Evolutionary conservation across 2,329 filamentous ascomycete genomes (phyloP).

Genomic region (Alternaria atra): DNA sequence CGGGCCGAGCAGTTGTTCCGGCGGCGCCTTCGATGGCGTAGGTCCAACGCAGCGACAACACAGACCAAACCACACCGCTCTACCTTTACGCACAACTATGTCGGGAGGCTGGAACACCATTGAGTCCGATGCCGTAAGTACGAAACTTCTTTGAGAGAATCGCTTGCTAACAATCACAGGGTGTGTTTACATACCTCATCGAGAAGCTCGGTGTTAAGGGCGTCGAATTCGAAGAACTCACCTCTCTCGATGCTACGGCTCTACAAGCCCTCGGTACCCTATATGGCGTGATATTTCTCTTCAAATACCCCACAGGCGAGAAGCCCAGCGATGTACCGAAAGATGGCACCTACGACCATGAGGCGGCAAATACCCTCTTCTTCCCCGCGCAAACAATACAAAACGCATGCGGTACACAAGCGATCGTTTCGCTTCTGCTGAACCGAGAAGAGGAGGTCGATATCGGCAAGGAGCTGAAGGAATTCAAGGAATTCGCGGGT

Average conservation of each 20-base stretch:
- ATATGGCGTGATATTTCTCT: constrained; percentile 98
- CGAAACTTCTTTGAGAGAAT: not conserved
- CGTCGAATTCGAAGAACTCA: constrained; percentile 96
- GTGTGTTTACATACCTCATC: constrained; percentile 96
- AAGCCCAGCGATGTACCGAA: constrained; percentile 71
- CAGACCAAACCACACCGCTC: constrained; percentile 8
- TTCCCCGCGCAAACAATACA: constrained; percentile 98
- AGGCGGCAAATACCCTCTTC: constrained; percentile 80
- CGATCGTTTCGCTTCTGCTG: constrained; percentile 87
- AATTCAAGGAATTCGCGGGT: constrained; percentile 89
- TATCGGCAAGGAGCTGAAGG: constrained; percentile 73
- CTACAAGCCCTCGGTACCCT: constrained; percentile 70
- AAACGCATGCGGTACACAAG: constrained; percentile 97
- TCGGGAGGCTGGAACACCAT: constrained; percentile 35
- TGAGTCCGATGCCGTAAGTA: constrained; percentile 75
- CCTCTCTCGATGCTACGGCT: constrained; percentile 82
- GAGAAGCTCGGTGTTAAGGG: constrained; percentile 90
- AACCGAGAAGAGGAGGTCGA: constrained; percentile 79
- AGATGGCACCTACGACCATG: constrained; percentile 83
- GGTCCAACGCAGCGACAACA: constrained; percentile 19
- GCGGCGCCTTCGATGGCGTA: constrained; percentile 26
- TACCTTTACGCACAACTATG: constrained; percentile 15
- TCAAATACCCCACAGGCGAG: constrained; percentile 87
- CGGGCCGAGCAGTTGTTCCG: constrained; percentile 27
- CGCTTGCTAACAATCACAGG: constrained; percentile 59